Conservation (phyloP, 2,329 filamentous ascomycete species). For the Pyricularia pennisetigena region DNA sequence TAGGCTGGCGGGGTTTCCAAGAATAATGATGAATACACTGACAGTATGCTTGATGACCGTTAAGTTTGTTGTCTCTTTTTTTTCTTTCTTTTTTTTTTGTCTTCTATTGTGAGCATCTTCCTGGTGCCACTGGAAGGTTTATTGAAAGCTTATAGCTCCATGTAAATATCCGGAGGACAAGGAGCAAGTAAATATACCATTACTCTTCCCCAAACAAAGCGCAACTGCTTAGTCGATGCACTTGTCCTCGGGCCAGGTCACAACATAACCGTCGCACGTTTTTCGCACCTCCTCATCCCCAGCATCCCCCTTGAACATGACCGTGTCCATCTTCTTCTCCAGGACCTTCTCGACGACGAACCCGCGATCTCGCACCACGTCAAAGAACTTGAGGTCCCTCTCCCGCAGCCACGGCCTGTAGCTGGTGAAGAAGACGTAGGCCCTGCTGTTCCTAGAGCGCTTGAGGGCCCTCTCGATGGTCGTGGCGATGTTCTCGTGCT, state of each 20-base stretch:
- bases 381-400: constrained; percentile 81
- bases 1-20: not conserved
- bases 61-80: not conserved
- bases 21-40: too few species aligned
- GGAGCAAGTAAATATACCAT: not conserved
- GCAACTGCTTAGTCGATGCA: not conserved
- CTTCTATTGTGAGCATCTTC: not conserved
- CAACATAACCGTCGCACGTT: constrained; percentile 71
- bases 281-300: constrained; percentile 74
- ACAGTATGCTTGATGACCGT: not conserved
- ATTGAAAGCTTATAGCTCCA: not conserved
- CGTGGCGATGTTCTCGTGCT: constrained; percentile 68
- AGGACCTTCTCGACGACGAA: constrained; percentile 72
- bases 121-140: not conserved
- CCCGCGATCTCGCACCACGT: constrained; percentile 58
- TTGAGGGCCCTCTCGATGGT: constrained; percentile 61
- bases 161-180: not conserved
- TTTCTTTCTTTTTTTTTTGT: not conserved
- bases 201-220: not conserved
- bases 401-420: constrained; percentile 85
- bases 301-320: constrained; percentile 84
- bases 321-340: constrained; percentile 71
- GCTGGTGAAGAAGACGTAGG: constrained; percentile 87
- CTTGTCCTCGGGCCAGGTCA: constrained; percentile 48
- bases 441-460: constrained; percentile 42